Conservation (phyloP, 768 basidiomycete genomes). For the Hericium alpestre region DNA sequence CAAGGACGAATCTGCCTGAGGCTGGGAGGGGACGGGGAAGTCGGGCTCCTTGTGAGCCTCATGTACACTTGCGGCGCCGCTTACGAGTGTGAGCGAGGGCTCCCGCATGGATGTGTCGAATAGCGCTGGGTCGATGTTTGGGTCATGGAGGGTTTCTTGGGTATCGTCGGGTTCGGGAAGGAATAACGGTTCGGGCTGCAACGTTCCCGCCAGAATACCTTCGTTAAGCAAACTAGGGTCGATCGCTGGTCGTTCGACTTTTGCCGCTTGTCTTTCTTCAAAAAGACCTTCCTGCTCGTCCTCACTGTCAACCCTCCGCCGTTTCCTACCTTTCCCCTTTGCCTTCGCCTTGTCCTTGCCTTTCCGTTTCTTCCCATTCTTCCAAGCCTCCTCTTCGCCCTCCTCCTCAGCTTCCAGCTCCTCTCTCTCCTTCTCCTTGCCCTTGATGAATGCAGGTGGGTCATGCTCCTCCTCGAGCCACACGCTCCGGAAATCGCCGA, state of each 20-base stretch:
- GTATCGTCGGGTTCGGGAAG: constrained; percentile 28
- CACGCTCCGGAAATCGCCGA: constrained; percentile 82
- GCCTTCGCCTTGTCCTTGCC: constrained; percentile 16
- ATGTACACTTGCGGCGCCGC: too few relatives aligned
- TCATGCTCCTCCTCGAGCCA: constrained; percentile 90
- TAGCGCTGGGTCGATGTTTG: constrained; percentile 50
- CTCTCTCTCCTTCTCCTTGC: constrained; percentile 58
- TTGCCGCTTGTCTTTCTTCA: neutral
- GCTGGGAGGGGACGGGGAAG: constrained; percentile 2
- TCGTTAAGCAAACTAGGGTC: constrained; percentile 53
- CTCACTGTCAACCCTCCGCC: constrained; percentile 26
- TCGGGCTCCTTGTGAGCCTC: neutral
- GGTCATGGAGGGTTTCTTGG: constrained; percentile 7
- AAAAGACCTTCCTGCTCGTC: constrained; percentile 23
- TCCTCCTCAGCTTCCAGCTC: constrained; percentile 23
- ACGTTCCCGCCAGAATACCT: constrained; percentile 56
- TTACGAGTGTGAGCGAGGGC: neutral
- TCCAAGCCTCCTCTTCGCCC: constrained; percentile 25
- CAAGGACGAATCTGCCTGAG: constrained; percentile 3
- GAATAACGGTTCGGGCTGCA: constrained; percentile 24
- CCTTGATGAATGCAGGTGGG: constrained; percentile 80
- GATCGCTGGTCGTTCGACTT: constrained; percentile 19
- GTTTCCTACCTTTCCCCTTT: constrained; percentile 24
- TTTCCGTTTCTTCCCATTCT: constrained; percentile 18
- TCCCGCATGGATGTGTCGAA: constrained; percentile 16